These are phyloP conservation scores for Lachnellula arida DNA, from an alignment of 2,329 filamentous ascomycete species.

Conservation along the genomic window DNA sequence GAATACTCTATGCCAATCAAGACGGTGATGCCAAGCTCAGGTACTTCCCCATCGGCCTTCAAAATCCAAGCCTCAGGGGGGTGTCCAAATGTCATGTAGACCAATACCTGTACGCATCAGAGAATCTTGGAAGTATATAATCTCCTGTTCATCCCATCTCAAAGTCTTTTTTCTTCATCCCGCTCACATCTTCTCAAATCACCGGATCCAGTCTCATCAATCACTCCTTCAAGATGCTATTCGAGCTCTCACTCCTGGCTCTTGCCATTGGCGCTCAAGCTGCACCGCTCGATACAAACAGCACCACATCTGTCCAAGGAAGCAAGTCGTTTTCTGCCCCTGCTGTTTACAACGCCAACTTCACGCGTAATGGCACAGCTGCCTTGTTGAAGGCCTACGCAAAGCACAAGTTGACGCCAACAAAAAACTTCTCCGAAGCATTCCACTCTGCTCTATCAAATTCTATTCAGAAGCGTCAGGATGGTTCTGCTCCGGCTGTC, in stretches of 20 bases:
- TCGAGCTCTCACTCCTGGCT: slow-evolving; percentile 23
- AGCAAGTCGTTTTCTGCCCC: slow-evolving; percentile 20
- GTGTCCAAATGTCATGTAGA: too few relatives aligned
- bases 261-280: slow-evolving; percentile 17
- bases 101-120: background rate
- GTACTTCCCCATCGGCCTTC: background rate
- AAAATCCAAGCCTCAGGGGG: too few relatives aligned
- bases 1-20: slow-evolving; percentile 6
- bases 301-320: background rate
- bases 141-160: slow-evolving; percentile 5
- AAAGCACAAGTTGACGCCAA: slow-evolving; percentile 28
- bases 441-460: slow-evolving; percentile 15
- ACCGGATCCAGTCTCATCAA: background rate
- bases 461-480: slow-evolving; percentile 26
- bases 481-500: slow-evolving; percentile 22
- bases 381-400: slow-evolving; percentile 31
- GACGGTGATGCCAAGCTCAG: background rate
- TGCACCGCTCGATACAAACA: background rate
- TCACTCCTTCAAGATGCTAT: slow-evolving; percentile 24
- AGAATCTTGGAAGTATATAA: slow-evolving; percentile 18
- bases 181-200: slow-evolving; percentile 4
- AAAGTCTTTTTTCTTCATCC: slow-evolving; percentile 6
- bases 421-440: slow-evolving; percentile 19
- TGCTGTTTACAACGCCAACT: slow-evolving; percentile 26
- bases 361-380: slow-evolving; percentile 28